Conservation (phyloP, 306 rosid species). For the Castanea sativa region DNA sequence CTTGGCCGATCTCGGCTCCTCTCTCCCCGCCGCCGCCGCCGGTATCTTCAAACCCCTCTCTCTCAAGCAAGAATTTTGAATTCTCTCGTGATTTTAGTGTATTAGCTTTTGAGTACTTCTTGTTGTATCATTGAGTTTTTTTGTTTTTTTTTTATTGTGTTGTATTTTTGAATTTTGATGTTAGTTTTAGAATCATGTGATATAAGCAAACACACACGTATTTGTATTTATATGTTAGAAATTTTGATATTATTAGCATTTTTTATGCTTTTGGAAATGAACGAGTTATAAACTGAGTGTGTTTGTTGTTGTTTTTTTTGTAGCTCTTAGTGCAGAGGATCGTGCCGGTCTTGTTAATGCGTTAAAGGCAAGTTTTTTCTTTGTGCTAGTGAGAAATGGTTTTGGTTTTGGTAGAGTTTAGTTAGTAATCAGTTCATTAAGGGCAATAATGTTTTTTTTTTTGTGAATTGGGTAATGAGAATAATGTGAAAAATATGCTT, state of each 20-base stretch:
- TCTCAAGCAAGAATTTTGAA: not conserved
- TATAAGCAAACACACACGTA: too few relatives aligned
- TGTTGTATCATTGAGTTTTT: not conserved
- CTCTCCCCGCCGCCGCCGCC: slow-evolving; percentile 46
- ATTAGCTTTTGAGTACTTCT: too few relatives aligned
- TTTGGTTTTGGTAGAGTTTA: not conserved
- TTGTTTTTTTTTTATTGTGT: not conserved
- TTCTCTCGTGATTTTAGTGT: not conserved
- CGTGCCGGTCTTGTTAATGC: slow-evolving; percentile 51
- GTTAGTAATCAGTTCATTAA: not conserved
- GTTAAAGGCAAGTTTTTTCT: slow-evolving; percentile 31
- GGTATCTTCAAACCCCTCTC: slow-evolving; percentile 27
- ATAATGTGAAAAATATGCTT: not conserved
- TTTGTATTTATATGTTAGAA: not conserved
- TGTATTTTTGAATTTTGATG: not conserved
- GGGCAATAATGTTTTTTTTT: not conserved
- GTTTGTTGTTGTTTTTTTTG: not conserved
- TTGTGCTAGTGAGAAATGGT: not conserved
- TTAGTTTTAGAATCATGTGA: not conserved
- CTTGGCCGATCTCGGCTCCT: slow-evolving; percentile 34
- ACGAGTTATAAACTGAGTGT: slow-evolving; percentile 13
- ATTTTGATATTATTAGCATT: not conserved
- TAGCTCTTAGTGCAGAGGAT: slow-evolving; percentile 57
- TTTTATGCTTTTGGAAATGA: not conserved
- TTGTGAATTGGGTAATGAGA: not conserved